Evolutionary conservation across 352 stramenopile species (phyloP).

Genomic region (Thalassiosira delicatula): DNA sequence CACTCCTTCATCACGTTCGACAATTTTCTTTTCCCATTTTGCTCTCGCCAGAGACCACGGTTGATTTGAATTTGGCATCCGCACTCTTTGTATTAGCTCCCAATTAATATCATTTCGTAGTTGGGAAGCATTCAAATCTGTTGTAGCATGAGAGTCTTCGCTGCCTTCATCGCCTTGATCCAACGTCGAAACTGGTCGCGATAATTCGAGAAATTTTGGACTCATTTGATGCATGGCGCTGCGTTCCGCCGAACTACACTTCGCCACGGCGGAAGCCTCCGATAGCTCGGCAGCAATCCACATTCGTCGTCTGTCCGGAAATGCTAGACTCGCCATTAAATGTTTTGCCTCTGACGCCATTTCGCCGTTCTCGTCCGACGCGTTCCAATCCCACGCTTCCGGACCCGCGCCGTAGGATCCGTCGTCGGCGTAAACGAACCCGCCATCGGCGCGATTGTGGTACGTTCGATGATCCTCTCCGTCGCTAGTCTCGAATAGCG

Average conservation of each 20-base stretch:
- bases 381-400: constrained; percentile 32
- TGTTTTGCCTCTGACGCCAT: no score
- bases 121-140: background rate
- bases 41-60: constrained; percentile 46
- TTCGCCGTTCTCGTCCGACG: constrained; percentile 1
- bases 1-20: constrained; percentile 2
- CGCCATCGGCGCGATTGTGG: constrained; percentile 74
- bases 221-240: background rate
- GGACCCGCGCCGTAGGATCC: constrained; percentile 66
- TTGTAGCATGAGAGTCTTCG: background rate
- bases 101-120: constrained; percentile 22
- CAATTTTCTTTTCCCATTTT: constrained; percentile 51
- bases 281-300: constrained; percentile 25
- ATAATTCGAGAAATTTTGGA: constrained; percentile 23
- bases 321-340: constrained; percentile 49
- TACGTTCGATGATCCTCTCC: constrained; percentile 49
- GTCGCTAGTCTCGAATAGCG: constrained; percentile 21
- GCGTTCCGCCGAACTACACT: background rate
- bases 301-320: constrained; percentile 25
- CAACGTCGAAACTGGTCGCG: constrained; percentile 11
- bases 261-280: constrained; percentile 4
- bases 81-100: constrained; percentile 36
- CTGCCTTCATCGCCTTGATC: background rate
- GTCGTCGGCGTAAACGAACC: constrained; percentile 75
- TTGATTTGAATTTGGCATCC: constrained; percentile 51